Conservation (phyloP, 768 basidiomycete species). For the Thelephora ganbajun region DNA sequence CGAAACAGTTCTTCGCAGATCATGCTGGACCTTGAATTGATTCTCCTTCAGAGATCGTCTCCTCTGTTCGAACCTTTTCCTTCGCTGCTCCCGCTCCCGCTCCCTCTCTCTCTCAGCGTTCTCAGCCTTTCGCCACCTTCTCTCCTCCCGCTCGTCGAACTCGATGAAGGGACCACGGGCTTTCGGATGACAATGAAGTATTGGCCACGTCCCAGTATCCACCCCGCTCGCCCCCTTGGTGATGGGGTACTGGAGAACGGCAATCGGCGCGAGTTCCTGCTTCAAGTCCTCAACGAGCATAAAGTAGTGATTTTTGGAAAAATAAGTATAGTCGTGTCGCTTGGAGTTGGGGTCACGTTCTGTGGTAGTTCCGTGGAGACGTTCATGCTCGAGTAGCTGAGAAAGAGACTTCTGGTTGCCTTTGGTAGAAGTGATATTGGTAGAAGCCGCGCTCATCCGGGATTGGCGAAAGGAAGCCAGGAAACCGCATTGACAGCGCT, state of each 20-base stretch:
- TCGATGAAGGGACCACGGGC: conserved; percentile 62
- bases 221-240: conserved; percentile 36
- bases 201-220: conserved; percentile 63
- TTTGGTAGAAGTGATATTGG: conserved; percentile 16
- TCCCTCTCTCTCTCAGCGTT: conserved; percentile 18
- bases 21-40: conserved; percentile 28
- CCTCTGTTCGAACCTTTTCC: conserved; percentile 22
- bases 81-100: conserved; percentile 27
- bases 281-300: conserved; percentile 86
- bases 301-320: conserved; percentile 59
- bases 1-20: conserved; percentile 62
- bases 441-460: conserved; percentile 16
- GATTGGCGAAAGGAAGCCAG: conserved; percentile 10
- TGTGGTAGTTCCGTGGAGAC: conserved; percentile 64
- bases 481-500: conserved; percentile 38
- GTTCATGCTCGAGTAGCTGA: conserved; percentile 66
- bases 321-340: conserved; percentile 82
- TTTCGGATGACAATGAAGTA: conserved; percentile 63
- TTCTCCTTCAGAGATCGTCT: conserved; percentile 18
- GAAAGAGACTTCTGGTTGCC: conserved; percentile 33
- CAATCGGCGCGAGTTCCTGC: conserved; percentile 73
- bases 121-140: conserved; percentile 43
- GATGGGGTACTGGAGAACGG: conserved; percentile 66
- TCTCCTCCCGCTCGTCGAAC: conserved; percentile 63
- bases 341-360: conserved; percentile 89